A percentile compares a stretch with the other conserved stretches of the same genome.
Conservation (phyloP, 768 basidiomycete species). For the Pleurotus ostreatus region DNA sequence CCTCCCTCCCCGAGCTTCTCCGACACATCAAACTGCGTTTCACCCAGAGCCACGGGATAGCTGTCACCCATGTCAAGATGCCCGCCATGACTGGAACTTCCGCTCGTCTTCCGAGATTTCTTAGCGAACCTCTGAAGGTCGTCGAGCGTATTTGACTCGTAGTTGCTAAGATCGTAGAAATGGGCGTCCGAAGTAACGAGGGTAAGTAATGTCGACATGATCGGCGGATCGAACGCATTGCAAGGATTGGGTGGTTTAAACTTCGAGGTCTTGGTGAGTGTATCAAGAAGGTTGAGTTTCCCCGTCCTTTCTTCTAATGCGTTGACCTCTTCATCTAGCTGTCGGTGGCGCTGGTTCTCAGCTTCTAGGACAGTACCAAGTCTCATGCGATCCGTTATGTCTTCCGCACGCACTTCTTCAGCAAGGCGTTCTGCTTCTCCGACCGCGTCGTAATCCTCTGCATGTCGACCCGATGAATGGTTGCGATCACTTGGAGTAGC, state of each 20-base stretch:
- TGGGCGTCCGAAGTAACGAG: constrained; percentile 55
- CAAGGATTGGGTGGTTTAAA: constrained; percentile 85
- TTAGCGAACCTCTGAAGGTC: constrained; percentile 70
- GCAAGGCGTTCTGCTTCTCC: constrained; percentile 51
- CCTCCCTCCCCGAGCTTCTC: constrained; percentile 97
- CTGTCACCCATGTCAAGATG: constrained; percentile 31
- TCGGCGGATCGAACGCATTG: constrained; percentile 72
- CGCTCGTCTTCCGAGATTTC: constrained; percentile 41
- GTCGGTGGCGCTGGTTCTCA: constrained; percentile 7
- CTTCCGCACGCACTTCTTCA: constrained; percentile 40
- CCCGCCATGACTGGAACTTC: constrained; percentile 27
- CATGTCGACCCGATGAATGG: constrained; percentile 26
- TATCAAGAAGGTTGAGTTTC: constrained; percentile 61
- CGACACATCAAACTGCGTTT: constrained; percentile 60
- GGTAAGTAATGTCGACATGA: constrained; percentile 61
- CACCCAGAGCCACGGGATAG: constrained; percentile 59
- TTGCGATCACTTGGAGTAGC: constrained; percentile 36
- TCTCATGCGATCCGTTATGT: constrained; percentile 26
- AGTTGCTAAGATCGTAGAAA: constrained; percentile 54
- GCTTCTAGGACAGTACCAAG: constrained; percentile 12
- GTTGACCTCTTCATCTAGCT: constrained; percentile 15
- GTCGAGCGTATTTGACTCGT: constrained; percentile 58
- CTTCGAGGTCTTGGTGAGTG: constrained; percentile 53
- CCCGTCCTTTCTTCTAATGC: constrained; percentile 59
- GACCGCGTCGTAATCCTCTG: constrained; percentile 43